Percentiles rank a stretch among this genome's conserved stretches.
Evolutionary conservation across 306 rosid genomes (phyloP).

Genomic region (Glycine latifolia): DNA sequence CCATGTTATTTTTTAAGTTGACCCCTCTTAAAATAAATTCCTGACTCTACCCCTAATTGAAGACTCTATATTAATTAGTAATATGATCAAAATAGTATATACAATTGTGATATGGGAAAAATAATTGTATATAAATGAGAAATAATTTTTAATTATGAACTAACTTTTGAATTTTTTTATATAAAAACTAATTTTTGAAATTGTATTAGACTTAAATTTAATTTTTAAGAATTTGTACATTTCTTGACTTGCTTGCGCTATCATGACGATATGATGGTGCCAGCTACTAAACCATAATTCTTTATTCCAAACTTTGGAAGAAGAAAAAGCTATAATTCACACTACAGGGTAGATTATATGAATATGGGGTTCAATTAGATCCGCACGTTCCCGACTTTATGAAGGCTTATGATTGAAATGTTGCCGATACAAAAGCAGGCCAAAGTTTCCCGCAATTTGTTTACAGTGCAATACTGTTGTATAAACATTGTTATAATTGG

Average conservation of each 20-base stretch:
- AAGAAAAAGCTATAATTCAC: constrained; percentile 23
- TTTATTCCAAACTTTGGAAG: constrained; percentile 33
- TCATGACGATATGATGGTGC: constrained; percentile 52
- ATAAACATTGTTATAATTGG: background rate
- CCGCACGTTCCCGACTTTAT: background rate
- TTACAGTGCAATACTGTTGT: background rate
- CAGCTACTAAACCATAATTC: background rate
- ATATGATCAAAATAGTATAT: background rate
- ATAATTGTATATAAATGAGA: background rate
- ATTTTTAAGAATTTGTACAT: background rate
- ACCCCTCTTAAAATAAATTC: too few species aligned
- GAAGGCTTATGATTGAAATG: background rate
- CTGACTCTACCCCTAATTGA: too few species aligned
- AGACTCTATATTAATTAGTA: background rate
- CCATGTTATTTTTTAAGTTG: too few species aligned
- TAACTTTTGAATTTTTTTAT: too few species aligned
- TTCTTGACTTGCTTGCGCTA: constrained; percentile 38
- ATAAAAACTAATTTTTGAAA: background rate
- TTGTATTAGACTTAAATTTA: background rate
- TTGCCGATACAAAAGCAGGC: constrained; percentile 14
- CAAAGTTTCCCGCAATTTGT: background rate
- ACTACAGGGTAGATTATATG: constrained; percentile 20
- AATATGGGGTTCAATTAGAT: constrained; percentile 36
- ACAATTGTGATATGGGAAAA: background rate
- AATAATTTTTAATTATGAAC: background rate